phyloP scores from a whole-genome alignment of 179 eudicot species.

The Silene vulgaris region DNA sequence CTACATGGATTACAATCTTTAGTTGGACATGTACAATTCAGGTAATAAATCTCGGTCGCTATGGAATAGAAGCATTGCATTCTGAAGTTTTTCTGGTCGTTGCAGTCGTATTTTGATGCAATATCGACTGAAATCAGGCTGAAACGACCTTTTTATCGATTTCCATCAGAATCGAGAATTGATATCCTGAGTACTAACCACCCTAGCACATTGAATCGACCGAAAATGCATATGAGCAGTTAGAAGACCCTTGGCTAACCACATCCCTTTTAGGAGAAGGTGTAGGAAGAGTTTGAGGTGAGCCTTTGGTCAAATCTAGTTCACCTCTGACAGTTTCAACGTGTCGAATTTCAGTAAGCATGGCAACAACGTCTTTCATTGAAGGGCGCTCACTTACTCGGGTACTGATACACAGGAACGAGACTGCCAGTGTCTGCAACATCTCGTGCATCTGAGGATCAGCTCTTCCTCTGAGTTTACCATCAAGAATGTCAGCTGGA shows the following conservation, averaged over 20 bases:
- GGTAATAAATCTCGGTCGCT: conserved; percentile 8
- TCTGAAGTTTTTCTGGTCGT: too few relatives aligned
- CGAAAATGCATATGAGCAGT: conserved; percentile 75
- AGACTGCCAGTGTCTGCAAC: conserved; percentile 78
- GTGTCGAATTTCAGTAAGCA: conserved; percentile 75
- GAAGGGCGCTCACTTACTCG: conserved; percentile 68
- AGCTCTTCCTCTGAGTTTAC: conserved; percentile 67
- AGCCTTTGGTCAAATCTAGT: conserved; percentile 48
- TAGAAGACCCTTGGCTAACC: conserved; percentile 65
- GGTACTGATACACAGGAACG: conserved; percentile 58
- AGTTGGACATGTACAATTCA: conserved; percentile 31
- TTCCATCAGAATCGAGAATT: not conserved
- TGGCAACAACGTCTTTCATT: conserved; percentile 89
- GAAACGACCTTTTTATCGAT: not conserved
- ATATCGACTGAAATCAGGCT: not conserved
- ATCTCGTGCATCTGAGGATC: conserved; percentile 86
- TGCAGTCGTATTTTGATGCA: not conserved
- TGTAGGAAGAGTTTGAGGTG: conserved; percentile 29
- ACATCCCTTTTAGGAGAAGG: conserved; percentile 46
- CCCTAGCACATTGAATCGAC: conserved; percentile 57
- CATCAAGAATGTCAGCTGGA: conserved; percentile 65
- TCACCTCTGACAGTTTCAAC: conserved; percentile 47
- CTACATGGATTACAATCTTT: conserved; percentile 22
- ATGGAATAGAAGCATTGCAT: not conserved
- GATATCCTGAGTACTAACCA: conserved; percentile 19